Evolutionary conservation across 2,329 filamentous ascomycete species (phyloP), one percentile per base, ranked within the genome.

Genomic region (Cytospora piceae): DNA sequence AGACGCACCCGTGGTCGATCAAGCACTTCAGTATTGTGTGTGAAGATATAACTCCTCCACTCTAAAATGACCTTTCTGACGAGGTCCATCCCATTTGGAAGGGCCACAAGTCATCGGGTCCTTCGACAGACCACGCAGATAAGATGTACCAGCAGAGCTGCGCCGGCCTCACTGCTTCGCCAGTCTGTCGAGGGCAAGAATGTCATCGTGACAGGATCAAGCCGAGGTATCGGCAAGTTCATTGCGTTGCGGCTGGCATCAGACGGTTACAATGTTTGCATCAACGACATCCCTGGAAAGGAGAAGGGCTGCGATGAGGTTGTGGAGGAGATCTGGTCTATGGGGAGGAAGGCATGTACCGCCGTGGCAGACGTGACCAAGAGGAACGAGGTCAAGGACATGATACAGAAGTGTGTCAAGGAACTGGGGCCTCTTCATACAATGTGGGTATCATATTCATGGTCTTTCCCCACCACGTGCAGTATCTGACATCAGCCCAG

Each of bases 241-340:
- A 87, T 89, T 61, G 88, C 87, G 22, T 76, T 88, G 9, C 85
- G 88, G 3, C 80, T 91, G 20, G 87, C 87, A 7, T 76, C 80
- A 27, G 88, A 90, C 68, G 88, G 88, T 62, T 91, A 90, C 76
- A 81, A 87, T 69, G 79, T 91, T 58, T 88, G 86, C 71, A 78
- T 91, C 69, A 90, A 89, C 72, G 88, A 90, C 69, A 77, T 90
- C 20, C 69, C 78, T 32, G 78, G 82, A 17, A 85, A 88, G 68
- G 75, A 81, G 59, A 69, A 79, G 4, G 81, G 77, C 1, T 83
- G 85, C 67, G 81, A 87, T 60, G 79, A 83, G 27, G 79, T 82
- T 0, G 83, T 82, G 12, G 75, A 80, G 24, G 81, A 88, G 68
- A 86, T 90, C 62, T 74, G 81, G 63, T 67, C 73, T 3, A 75